Conservation (phyloP, 371 early-diverging fungal species). For the Lichtheimia corymbifera region DNA sequence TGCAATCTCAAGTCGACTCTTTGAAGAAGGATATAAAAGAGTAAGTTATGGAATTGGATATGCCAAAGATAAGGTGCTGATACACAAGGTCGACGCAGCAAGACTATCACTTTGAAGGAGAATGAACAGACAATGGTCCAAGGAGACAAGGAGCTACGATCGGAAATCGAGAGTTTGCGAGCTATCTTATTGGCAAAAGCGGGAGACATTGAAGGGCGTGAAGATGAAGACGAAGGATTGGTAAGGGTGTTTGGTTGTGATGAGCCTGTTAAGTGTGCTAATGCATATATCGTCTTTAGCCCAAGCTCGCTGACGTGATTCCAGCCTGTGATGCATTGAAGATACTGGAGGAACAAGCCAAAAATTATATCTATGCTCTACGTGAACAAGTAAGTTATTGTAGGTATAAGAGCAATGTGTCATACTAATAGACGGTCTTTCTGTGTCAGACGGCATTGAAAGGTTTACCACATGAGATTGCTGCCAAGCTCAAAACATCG, state of each 20-base stretch:
- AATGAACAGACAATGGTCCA: slow-evolving; percentile 30
- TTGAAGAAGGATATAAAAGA: slow-evolving; percentile 27
- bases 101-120: slow-evolving; percentile 27
- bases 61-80: too few species aligned
- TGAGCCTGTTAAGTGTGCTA: too few species aligned
- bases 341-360: slow-evolving; percentile 35
- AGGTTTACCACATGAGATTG: slow-evolving; percentile 39
- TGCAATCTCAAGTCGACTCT: slow-evolving; percentile 29
- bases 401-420: not conserved
- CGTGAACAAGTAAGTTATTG: slow-evolving; percentile 25
- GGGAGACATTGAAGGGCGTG: slow-evolving; percentile 26
- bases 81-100: slow-evolving; percentile 19
- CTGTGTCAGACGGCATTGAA: slow-evolving; percentile 17
- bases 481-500: slow-evolving; percentile 33
- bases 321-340: slow-evolving; percentile 36
- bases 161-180: slow-evolving; percentile 45
- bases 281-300: not conserved
- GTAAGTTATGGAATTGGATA: slow-evolving; percentile 18
- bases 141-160: slow-evolving; percentile 30
- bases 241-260: too few species aligned
- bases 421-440: too few species aligned
- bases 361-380: slow-evolving; percentile 32
- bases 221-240: slow-evolving; percentile 11
- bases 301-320: slow-evolving; percentile 7
- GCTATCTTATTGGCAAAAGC: slow-evolving; percentile 44